These are phyloP conservation scores for Nowakowskiella sp. DNA, from an alignment of 192 early-diverging fungal species.

Conservation along the genomic window DNA sequence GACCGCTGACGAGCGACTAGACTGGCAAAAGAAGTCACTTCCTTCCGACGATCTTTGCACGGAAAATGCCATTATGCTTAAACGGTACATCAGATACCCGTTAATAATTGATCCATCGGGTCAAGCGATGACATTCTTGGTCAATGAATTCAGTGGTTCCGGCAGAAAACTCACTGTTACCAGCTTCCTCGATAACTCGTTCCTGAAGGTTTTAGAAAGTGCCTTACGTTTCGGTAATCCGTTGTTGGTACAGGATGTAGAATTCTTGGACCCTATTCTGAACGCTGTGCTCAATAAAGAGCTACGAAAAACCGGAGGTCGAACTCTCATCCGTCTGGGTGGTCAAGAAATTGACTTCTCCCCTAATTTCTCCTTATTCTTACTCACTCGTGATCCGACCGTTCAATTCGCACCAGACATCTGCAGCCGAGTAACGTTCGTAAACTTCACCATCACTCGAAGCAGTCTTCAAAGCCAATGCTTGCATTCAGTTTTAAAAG, in stretches of 20 bases:
- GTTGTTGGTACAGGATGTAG: constrained; percentile 93
- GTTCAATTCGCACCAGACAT: constrained; percentile 94
- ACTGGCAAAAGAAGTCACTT: constrained; percentile 78
- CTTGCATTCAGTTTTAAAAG: constrained; percentile 88
- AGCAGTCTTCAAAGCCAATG: constrained; percentile 96
- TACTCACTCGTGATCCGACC: constrained; percentile 90
- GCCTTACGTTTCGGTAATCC: constrained; percentile 98
- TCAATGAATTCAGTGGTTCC: constrained; percentile 77
- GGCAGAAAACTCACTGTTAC: constrained; percentile 85
- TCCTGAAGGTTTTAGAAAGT: constrained; percentile 94
- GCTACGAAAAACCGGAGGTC: constrained; percentile 89
- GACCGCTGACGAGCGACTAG: constrained; percentile 81
- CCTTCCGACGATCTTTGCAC: constrained; percentile 88
- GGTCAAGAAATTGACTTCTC: constrained; percentile 98
- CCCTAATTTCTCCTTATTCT: constrained; percentile 88
- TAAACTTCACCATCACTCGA: constrained; percentile 98
- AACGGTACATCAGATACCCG: constrained; percentile 91
- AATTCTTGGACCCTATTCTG: constrained; percentile 93
- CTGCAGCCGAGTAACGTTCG: constrained; percentile 94
- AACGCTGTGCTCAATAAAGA: constrained; percentile 98
- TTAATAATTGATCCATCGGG: constrained; percentile 97
- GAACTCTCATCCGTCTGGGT: constrained; percentile 91
- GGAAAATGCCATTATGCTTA: constrained; percentile 98
- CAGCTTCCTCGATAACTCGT: constrained; percentile 95
- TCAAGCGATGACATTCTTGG: constrained; percentile 81